Base-by-base conservation (phyloP, 257 asterid species). In the Jaltomata sinuosa region DNA sequence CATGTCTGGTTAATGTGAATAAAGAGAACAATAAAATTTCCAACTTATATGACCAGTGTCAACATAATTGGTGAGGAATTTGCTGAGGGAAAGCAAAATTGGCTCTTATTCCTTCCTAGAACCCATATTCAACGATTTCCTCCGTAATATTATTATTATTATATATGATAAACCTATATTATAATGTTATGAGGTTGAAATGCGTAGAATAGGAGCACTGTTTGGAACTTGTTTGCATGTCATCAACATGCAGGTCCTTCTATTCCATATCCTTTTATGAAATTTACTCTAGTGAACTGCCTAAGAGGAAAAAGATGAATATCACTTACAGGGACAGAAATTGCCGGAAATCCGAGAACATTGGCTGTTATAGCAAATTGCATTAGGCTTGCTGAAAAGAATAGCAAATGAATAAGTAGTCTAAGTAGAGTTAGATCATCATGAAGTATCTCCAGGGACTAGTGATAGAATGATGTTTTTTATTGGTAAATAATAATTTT, bases 281-380 rank as follows among this genome's bases (percentile, higher is more conserved):
- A 59, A 74, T 74, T 22, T 45, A 45, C 80, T 74, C 22, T 45
- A 45, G 38, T 22, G 3, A 3, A 45, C 59, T 45, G 59, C 59
- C 81, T 45, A 25, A 74, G 2, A 74, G 80, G 80, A 74, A 74
- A 45, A 22, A 15, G 68, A 59, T 67, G 85, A 76, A 9, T 38
- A 31, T 74, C 65, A 88, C 97, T 96, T 87, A 95, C 98, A 16
- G 98, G 98, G 22, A 94, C 90, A 82, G 99, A 92, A 82, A 95
- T 94, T 71, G 98, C 98, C 15, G 98, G 99, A 92, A 97, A 86
- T 57, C 99, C 99, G 0, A 95, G 94, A 85, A 97, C 93, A 89
- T 97, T 97, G 68, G 95, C 95, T 19, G 97, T 67, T 8, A 89
- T 86, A 64, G 91, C 81, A 84, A 94, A 97, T 49, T 95, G 95